Percentiles rank a stretch among this genome's conserved stretches.
phyloP scores from a whole-genome alignment of 139 green algal genomes.

The Closterium sp. region DNA sequence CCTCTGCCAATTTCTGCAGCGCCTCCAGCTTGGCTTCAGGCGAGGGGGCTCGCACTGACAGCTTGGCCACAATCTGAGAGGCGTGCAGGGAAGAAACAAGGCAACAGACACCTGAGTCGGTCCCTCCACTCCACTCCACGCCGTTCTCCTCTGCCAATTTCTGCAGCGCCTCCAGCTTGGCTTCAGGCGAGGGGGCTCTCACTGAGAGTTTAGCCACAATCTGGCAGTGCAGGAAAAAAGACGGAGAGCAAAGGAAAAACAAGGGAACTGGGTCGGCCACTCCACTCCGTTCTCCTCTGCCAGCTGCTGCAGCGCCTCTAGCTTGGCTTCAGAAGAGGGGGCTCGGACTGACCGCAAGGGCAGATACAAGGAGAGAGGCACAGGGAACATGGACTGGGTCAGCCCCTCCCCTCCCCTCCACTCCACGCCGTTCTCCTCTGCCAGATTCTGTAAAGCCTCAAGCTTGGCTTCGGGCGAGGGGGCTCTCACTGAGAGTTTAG shows the following conservation, averaged over 20 bases:
- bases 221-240: not conserved
- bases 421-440: too few relatives aligned
- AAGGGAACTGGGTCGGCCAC: not conserved
- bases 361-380: not conserved
- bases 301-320: not conserved
- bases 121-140: not conserved
- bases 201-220: slow-evolving; percentile 47
- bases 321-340: not conserved
- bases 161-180: slow-evolving; percentile 38
- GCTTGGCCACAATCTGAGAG: slow-evolving; percentile 41
- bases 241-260: not conserved
- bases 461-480: too few relatives aligned
- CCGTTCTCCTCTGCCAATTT: slow-evolving; percentile 32
- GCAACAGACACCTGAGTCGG: too few relatives aligned
- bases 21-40: slow-evolving; percentile 33
- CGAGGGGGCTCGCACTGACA: slow-evolving; percentile 30
- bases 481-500: too few relatives aligned
- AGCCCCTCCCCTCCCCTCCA: too few relatives aligned
- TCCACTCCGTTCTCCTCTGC: not conserved
- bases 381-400: too few relatives aligned
- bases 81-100: not conserved
- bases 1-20: slow-evolving; percentile 38
- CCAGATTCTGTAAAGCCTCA: too few relatives aligned
- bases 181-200: slow-evolving; percentile 14
- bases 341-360: not conserved